Conservation (phyloP, 2,329 filamentous ascomycete species). For the Coniochaeta pulveracea region DNA sequence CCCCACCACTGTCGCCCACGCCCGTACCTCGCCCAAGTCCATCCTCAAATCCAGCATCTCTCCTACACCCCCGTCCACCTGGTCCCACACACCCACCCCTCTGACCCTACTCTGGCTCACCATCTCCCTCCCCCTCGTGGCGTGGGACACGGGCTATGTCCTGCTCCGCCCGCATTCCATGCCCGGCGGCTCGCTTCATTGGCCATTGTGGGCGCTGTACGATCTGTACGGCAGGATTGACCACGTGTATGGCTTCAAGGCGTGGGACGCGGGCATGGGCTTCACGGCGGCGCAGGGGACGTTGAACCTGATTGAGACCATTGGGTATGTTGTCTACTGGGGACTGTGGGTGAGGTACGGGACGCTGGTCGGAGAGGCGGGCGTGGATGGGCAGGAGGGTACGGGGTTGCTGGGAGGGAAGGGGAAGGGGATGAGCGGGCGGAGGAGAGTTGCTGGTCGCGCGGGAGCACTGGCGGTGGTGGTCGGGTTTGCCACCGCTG, state of each 20-base stretch:
- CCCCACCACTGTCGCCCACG: no score
- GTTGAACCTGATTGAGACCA: constrained; percentile 25
- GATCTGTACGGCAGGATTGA: constrained; percentile 71
- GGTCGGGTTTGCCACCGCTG: constrained; percentile 37
- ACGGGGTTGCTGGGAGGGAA: no score
- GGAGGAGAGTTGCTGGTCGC: constrained; percentile 27
- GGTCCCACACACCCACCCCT: constrained; percentile 33
- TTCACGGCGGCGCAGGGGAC: constrained; percentile 67
- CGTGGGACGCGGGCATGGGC: constrained; percentile 54
- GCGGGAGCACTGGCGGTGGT: constrained; percentile 32
- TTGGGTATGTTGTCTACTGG: constrained; percentile 21
- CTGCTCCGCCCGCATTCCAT: constrained; percentile 72
- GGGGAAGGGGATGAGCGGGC: no score
- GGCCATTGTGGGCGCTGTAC: constrained; percentile 67
- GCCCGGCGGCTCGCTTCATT: constrained; percentile 63
- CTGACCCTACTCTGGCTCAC: constrained; percentile 56
- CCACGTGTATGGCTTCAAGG: constrained; percentile 69
- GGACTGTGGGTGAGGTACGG: constrained; percentile 20
- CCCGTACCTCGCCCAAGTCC: constrained; percentile 3
- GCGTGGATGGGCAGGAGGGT: constrained; percentile 4
- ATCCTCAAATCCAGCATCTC: constrained; percentile 6
- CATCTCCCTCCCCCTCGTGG: constrained; percentile 64
- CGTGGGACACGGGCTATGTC: constrained; percentile 75
- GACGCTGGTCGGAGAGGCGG: constrained; percentile 8
- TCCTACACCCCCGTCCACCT: constrained; percentile 13